phyloP scores from a whole-genome alignment of 2,329 filamentous ascomycete genomes.

The Bipolaris gigantea region DNA sequence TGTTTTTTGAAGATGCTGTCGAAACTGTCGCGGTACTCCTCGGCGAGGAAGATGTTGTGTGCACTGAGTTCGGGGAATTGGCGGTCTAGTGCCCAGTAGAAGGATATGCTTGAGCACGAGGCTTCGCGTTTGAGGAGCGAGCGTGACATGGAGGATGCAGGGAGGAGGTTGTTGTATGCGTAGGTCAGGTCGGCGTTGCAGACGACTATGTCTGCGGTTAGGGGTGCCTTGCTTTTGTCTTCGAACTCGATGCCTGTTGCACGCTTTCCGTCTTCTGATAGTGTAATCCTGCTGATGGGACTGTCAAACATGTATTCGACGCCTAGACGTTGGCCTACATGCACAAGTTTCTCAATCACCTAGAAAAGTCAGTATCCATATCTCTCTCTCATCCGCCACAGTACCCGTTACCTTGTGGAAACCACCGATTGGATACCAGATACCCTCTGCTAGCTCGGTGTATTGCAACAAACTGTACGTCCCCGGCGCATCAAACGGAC shows the following conservation, averaged over 20 bases:
- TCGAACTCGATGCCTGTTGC: conserved; percentile 63
- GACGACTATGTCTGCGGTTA: conserved; percentile 67
- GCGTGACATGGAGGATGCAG: conserved; percentile 50
- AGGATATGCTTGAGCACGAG: conserved; percentile 74
- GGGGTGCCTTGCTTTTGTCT: conserved; percentile 55
- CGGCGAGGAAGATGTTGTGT: conserved; percentile 78
- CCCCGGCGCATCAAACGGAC: conserved; percentile 72
- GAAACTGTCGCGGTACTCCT: conserved; percentile 72
- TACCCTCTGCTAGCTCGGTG: conserved; percentile 73
- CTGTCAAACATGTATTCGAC: conserved; percentile 65
- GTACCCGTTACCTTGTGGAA: conserved; percentile 60
- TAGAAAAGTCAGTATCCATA: conserved; percentile 18
- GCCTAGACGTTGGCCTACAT: conserved; percentile 63
- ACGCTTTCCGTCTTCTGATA: conserved; percentile 55
- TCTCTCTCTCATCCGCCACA: neutral
- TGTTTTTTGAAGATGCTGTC: conserved; percentile 74
- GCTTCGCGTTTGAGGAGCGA: conserved; percentile 55
- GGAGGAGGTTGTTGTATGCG: conserved; percentile 71
- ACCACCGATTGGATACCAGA: conserved; percentile 73
- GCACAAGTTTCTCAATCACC: conserved; percentile 63
- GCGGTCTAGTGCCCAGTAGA: conserved; percentile 71
- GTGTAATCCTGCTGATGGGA: conserved; percentile 59
- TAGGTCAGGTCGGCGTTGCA: conserved; percentile 76
- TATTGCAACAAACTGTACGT: conserved; percentile 76
- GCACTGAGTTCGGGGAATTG: conserved; percentile 65